Evolutionary conservation across 306 rosid species (phyloP), one percentile per base, ranked within the genome.

Genomic region (Ziziphus jujuba): DNA sequence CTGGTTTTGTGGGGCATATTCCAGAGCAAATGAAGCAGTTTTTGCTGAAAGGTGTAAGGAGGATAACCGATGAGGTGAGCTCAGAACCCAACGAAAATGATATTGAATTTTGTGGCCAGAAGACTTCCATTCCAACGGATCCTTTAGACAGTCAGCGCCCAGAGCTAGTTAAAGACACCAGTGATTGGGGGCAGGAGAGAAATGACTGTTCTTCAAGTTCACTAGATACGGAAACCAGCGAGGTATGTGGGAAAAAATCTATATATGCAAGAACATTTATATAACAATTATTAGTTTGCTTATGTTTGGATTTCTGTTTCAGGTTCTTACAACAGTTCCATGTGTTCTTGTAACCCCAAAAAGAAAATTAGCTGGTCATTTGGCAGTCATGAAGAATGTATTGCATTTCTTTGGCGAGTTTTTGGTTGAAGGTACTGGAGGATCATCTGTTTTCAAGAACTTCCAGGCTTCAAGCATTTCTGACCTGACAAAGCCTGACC

Each of bases 11-110:
- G 68, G 96, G 90, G 65, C 81, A 88, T 66, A 79, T 93, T 78
- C 97, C 98, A 53, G 97, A 93, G 75, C 97, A 93, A 84, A 90
- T 93, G 97, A 90, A 88, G 83, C 82, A 77, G 61, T 84, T 93
- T 77, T 77, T 93, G 79, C 84, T 90, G 65, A 90, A 93, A 79
- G 98, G 98, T 43, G 90, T 86, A 34, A 79, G 85, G 73, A 86
- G 79, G 79, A 90, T 93, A 74, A 90, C 93, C 63, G 97, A 93
- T 47, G 98, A 93, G 77, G 93, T 86, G 63, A 60, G 79, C 82
- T 71, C 82, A 65, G 98, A 90, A 45, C 11, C 66, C 57, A 84
- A 63, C 64, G 97, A 88, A 65, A 57, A 67, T 74, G 88, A 69
- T 76, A 38, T 50, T 65, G 98, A 90, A 63, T 79, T 68, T 36